Evolutionary conservation across 768 basidiomycete genomes (phyloP).

Genomic region (Podaxis carcinomalis): DNA sequence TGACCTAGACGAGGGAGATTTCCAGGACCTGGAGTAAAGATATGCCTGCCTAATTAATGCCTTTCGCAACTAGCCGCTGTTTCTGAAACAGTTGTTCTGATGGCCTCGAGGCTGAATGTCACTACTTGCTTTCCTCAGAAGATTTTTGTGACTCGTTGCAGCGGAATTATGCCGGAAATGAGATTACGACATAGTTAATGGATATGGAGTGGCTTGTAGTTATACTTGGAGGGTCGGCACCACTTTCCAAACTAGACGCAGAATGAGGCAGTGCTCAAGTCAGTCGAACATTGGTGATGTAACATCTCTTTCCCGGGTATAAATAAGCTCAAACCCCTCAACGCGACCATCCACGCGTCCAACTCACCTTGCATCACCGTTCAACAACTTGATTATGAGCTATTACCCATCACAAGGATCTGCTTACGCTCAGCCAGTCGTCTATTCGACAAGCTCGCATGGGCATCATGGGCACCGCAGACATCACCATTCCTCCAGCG

Average conservation of each 20-base stretch:
- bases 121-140: background rate
- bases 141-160: background rate
- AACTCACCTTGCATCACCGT: background rate
- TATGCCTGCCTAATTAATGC: background rate
- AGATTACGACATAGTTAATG: background rate
- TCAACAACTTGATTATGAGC: background rate
- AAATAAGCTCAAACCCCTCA: background rate
- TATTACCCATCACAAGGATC: conserved; percentile 9
- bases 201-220: conserved; percentile 4
- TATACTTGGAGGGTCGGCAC: background rate
- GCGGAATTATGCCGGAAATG: background rate
- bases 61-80: background rate
- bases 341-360: background rate
- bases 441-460: background rate
- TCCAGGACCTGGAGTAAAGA: conserved; percentile 62
- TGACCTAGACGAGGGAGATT: conserved; percentile 92
- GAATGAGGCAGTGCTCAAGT: conserved; percentile 1
- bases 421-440: conserved; percentile 2
- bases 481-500: background rate
- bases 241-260: background rate
- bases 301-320: background rate
- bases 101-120: background rate
- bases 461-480: background rate
- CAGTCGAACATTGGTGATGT: background rate
- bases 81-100: background rate